Percentiles rank a stretch among this genome's conserved stretches.
These are phyloP conservation scores for Tuber indicum DNA, from an alignment of 495 filamentous ascomycete species.

Conservation along the genomic window DNA sequence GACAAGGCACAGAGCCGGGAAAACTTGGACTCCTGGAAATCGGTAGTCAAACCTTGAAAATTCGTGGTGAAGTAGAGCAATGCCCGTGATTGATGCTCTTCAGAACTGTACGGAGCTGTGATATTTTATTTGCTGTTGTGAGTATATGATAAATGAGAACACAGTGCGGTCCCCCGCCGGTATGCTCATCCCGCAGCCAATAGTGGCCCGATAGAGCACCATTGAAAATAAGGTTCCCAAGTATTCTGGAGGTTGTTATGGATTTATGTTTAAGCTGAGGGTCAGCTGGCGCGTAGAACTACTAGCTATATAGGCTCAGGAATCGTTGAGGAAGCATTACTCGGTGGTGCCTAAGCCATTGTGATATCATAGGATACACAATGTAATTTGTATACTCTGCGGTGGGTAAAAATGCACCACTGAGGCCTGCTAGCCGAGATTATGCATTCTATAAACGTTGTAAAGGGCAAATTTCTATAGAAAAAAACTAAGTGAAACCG, in stretches of 20 bases:
- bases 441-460: background rate
- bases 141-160: background rate
- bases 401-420: background rate
- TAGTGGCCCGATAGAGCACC: background rate
- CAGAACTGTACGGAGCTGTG: background rate
- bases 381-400: background rate
- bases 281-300: no score
- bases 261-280: no score
- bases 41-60: background rate
- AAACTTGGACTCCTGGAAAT: background rate
- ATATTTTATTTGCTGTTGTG: background rate
- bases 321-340: background rate
- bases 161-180: fast-evolving
- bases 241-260: no score
- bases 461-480: background rate
- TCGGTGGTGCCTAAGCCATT: background rate
- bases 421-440: background rate
- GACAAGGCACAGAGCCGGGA: background rate
- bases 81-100: background rate
- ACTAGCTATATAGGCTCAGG: background rate
- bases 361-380: background rate
- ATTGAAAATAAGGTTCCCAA: background rate
- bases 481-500: background rate
- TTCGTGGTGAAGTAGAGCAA: background rate
- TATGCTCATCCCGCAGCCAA: background rate